Conservation (phyloP, 148 eudicot genomes). For the Diospyros kaki region DNA sequence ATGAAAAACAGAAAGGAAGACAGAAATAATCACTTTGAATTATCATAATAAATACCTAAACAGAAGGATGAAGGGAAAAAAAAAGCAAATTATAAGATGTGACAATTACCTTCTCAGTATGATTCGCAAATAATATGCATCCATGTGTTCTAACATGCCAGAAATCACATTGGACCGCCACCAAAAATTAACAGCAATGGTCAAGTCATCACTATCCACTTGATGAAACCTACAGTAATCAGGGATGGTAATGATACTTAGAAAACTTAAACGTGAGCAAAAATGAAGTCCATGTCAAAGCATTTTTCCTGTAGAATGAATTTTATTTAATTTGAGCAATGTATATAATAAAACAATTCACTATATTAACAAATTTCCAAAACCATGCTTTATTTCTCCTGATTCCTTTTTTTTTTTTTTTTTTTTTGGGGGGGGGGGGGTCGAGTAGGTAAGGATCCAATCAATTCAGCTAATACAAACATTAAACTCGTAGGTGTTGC, state of each 20-base stretch:
- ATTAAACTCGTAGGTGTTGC: background rate
- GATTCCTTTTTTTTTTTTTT: no score
- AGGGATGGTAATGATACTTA: constrained; percentile 12
- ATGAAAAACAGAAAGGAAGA: constrained; percentile 17
- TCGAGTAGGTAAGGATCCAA: background rate
- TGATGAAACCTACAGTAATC: constrained; percentile 71
- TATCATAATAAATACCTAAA: background rate
- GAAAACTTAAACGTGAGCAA: background rate
- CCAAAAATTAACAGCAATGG: constrained; percentile 94
- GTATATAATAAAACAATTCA: background rate
- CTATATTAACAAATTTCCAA: no score
- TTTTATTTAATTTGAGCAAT: background rate
- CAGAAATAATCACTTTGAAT: constrained; percentile 21
- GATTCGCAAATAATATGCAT: constrained; percentile 80
- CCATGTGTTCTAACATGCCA: constrained; percentile 85
- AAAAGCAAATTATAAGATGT: constrained; percentile 1
- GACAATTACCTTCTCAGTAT: constrained; percentile 68
- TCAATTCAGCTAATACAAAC: background rate
- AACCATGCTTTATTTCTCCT: no score
- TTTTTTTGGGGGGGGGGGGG: background rate
- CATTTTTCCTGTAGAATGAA: background rate
- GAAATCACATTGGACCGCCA: constrained; percentile 72
- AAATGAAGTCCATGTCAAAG: background rate
- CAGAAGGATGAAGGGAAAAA: background rate
- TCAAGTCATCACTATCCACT: constrained; percentile 85